A percentile compares a stretch with the other conserved stretches of the same genome.
Evolutionary conservation across 257 asterid genomes (phyloP).

Genomic region (Solanum virginianum): DNA sequence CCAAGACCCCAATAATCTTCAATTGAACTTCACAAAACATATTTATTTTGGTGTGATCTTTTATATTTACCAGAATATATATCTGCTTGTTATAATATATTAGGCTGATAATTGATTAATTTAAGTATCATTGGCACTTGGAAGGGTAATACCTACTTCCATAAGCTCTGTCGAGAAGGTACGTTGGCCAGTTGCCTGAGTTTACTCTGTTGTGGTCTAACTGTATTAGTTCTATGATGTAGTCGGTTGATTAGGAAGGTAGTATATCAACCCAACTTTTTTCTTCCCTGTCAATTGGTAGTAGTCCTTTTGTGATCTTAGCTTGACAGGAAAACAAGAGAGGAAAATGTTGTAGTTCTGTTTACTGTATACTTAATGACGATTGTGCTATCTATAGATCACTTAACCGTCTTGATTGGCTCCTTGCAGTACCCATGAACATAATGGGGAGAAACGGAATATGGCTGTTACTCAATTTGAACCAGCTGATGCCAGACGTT

Average conservation of each 20-base stretch:
- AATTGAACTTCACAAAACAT: not conserved
- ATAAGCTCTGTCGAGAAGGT: not conserved
- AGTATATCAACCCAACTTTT: not conserved
- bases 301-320: not conserved
- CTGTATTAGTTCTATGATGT: not conserved
- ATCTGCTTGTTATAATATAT: not conserved
- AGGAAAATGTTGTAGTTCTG: not conserved
- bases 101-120: not conserved
- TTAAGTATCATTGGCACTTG: not conserved
- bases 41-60: not conserved
- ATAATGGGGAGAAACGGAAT: conserved; percentile 39
- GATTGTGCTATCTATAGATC: not conserved
- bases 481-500: conserved; percentile 97
- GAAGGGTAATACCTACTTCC: not conserved
- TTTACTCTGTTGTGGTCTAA: not conserved
- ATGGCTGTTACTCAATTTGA: conserved; percentile 37
- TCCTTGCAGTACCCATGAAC: conserved; percentile 58
- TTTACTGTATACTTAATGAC: not conserved
- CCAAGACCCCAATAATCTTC: not conserved
- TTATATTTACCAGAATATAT: not conserved
- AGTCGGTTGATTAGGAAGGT: not conserved
- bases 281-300: not conserved
- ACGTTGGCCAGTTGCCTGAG: not conserved
- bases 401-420: not conserved
- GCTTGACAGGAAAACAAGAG: not conserved